Percentiles rank a stretch among this genome's conserved stretches.
These are phyloP conservation scores for Cyclocybe cylindracea DNA, from an alignment of 768 basidiomycete genomes.

Conservation along the genomic window DNA sequence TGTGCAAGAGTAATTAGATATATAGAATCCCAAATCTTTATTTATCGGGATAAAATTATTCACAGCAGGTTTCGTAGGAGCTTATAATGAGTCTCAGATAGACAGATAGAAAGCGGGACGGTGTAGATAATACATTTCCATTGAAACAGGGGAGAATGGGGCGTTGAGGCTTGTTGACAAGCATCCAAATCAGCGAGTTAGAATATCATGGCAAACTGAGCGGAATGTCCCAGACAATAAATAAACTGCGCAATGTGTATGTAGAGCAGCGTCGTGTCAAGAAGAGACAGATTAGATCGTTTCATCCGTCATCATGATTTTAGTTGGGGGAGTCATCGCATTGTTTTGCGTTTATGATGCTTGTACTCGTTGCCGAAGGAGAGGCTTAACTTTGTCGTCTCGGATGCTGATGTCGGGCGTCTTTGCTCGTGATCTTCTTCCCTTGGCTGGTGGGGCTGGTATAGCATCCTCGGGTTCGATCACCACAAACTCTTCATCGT, in stretches of 20 bases:
- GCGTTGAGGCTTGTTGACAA: not conserved
- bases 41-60: slow-evolving; percentile 10
- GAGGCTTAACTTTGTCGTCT: slow-evolving; percentile 29
- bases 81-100: slow-evolving; percentile 4
- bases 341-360: slow-evolving; percentile 11
- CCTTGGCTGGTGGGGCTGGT: slow-evolving; percentile 14
- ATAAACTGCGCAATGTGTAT: slow-evolving; percentile 1
- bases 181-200: slow-evolving; percentile 1
- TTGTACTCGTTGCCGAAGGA: slow-evolving; percentile 27
- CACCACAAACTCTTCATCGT: slow-evolving; percentile 36
- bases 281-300: not conserved
- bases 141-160: slow-evolving; percentile 5
- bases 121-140: slow-evolving; percentile 10
- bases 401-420: slow-evolving; percentile 30
- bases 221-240: slow-evolving; percentile 1
- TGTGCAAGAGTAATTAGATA: slow-evolving; percentile 62
- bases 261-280: too few relatives aligned
- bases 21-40: not conserved
- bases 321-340: not conserved
- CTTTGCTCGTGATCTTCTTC: slow-evolving; percentile 28
- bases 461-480: slow-evolving; percentile 22
- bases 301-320: not conserved
- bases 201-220: not conserved
- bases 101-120: not conserved
- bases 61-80: slow-evolving; percentile 1